Base-by-base conservation (phyloP, 441 rosid genomes). In the Hura crepitans region DNA sequence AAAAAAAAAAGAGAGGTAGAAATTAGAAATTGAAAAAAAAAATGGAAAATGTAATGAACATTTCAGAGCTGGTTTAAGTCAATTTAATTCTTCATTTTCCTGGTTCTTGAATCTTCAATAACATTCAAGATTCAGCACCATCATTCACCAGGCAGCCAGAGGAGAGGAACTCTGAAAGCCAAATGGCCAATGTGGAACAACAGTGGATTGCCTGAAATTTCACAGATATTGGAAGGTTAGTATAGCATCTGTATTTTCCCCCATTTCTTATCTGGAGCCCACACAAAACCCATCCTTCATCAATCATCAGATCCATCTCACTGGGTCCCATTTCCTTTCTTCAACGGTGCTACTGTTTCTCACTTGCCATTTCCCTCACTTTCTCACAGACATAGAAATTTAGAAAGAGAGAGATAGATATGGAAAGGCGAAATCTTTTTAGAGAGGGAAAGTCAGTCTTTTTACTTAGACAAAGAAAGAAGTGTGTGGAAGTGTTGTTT, bases 241-340 rank as follows among this genome's bases (percentile, higher is more conserved):
- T 18, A 25, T n/a, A 39, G 72, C 42, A 54, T 47, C 70, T 62
- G 17, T n/a, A 23, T 46, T 65, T 42, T 54, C 15, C n/a, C n/a
- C n/a, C 23, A 9, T 18, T 35, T 15, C 33, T 42, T 30, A 39
- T 22, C 79, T 72, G 81, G 79, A 75, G 61, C 81, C 89, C 68
- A 80, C 86, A 35, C n/a, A n/a, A n/a, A 66, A 43, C 83, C 84
- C 78, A 81, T 77, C 72, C 79, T 77, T 31, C 45, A 4, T 79
- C 84, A 82, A 82, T 31, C 45, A 4, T 79, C 84, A 82, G 83
- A 87, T 83, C 85, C 71, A 69, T 76, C 77, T 74, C 65, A 72
- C 60, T 70, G 85, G 80, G 77, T 68, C 79, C 83, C 75, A 66
- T 57, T 31, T 43, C 25, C 47, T 59, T 37, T 20, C 70, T 71